Conservation (phyloP, 495 filamentous ascomycete genomes). For the Lasiosphaeriaceae sp. region DNA sequence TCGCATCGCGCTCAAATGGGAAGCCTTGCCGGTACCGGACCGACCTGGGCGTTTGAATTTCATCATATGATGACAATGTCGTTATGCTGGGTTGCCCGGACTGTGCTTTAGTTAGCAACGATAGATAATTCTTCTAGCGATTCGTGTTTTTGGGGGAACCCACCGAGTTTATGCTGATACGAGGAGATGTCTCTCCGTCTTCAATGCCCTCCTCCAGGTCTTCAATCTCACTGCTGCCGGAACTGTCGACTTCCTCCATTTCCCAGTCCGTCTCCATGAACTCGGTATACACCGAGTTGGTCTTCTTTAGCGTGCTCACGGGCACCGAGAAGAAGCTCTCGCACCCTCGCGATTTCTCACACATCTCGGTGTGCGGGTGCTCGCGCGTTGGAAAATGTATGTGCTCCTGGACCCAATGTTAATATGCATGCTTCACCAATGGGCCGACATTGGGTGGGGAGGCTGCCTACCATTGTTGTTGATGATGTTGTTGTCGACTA, state of each 20-base stretch:
- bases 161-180: slow-evolving; percentile 64
- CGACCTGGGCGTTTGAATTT: slow-evolving; percentile 64
- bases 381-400: slow-evolving; percentile 17
- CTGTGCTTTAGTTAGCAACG: slow-evolving; percentile 34
- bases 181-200: slow-evolving; percentile 61
- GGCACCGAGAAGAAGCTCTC: slow-evolving; percentile 43
- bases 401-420: slow-evolving; percentile 18
- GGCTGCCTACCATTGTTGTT: slow-evolving; percentile 27
- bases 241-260: slow-evolving; percentile 46
- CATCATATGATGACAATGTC: slow-evolving; percentile 73
- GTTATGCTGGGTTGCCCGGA: slow-evolving; percentile 63
- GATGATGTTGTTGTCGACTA: slow-evolving; percentile 1
- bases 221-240: slow-evolving; percentile 52
- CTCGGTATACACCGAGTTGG: slow-evolving; percentile 63
- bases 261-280: slow-evolving; percentile 72
- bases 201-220: slow-evolving; percentile 36
- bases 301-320: slow-evolving; percentile 27
- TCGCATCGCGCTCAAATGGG: slow-evolving; percentile 36
- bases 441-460: too few species aligned
- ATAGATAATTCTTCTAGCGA: background rate
- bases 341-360: slow-evolving; percentile 39
- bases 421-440: slow-evolving; percentile 12
- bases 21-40: slow-evolving; percentile 35
- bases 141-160: slow-evolving; percentile 23
- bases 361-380: slow-evolving; percentile 39